Base-by-base conservation (phyloP, 176 grass and related monocot genomes). In the Saccharum spontaneum region DNA sequence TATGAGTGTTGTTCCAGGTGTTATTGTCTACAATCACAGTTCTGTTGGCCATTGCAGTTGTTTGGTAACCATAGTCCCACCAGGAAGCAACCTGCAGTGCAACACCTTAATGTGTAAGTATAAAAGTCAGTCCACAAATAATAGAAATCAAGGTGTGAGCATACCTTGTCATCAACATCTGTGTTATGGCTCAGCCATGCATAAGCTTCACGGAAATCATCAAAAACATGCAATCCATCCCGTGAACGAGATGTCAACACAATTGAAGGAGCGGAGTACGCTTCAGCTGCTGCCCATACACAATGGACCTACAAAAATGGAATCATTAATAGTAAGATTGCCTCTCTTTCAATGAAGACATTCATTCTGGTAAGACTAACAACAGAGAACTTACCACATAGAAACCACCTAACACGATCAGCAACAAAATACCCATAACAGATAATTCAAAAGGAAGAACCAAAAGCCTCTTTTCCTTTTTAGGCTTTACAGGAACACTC, bases 31-130 rank as follows among this genome's bases (percentile, higher is more conserved):
- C 97, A 80, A 99, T 99, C 54, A 99, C 97, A 62, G 97, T 99
- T 70, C 97, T 87, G 76, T 99, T 99, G 66, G 97, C 97, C 97
- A 99, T 99, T 62, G 97, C 97, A 79, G 94, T 99, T 84, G 97
- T 99, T 92, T 99, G 97, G 79, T 99, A 99, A 79, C 97, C 97
- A 80, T 99, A 99, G 70, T 99, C 97, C 97, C 97, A 99, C 97
- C 97, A 99, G 68, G 97, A 99, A 24, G 97, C 97, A 67, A 99
- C 97, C 97, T 99, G 64, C 30, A 90, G 43, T 12, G 34, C 63
- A 91, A 17, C 23, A 75, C 55, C 70, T 71, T 62, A 69, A 66
- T 15, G 20, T 71, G 14, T 84, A 68, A 91, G 70, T 30, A 64
- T 20, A 70, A 68, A 73, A 65, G 8, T 26, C 64, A 81, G 76